Percentiles rank a stretch among this genome's conserved stretches.
phyloP scores from a whole-genome alignment of 768 basidiomycete genomes.

The Ephemerocybe angulata region DNA sequence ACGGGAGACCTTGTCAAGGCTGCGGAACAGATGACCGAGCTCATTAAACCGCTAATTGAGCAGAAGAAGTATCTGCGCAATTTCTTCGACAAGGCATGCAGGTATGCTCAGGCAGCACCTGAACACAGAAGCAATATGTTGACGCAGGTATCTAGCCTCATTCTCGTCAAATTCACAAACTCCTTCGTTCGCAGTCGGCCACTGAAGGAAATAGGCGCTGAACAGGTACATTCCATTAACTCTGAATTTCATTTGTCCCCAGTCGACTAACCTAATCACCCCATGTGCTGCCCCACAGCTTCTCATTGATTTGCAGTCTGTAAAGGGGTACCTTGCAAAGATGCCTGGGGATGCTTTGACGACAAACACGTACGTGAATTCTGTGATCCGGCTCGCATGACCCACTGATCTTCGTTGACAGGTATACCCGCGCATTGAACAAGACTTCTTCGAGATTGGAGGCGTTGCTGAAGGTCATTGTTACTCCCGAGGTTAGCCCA shows the following conservation, averaged over 20 bases:
- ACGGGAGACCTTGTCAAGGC: conserved; percentile 71
- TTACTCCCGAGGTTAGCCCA: conserved; percentile 62
- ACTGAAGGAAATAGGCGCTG: conserved; percentile 88
- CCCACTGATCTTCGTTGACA: conserved; percentile 25
- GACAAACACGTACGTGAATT: conserved; percentile 46
- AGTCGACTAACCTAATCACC: not conserved
- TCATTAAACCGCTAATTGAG: conserved; percentile 78
- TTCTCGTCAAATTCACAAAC: conserved; percentile 86
- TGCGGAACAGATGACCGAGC: conserved; percentile 72
- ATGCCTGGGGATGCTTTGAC: conserved; percentile 71
- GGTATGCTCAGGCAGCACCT: conserved; percentile 42
- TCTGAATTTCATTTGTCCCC: not conserved
- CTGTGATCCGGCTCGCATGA: not conserved
- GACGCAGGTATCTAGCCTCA: conserved; percentile 29
- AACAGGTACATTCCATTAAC: conserved; percentile 56
- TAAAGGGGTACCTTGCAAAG: conserved; percentile 79
- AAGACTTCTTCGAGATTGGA: conserved; percentile 83
- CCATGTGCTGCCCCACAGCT: conserved; percentile 28
- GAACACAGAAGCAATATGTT: not conserved
- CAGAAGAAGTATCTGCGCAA: conserved; percentile 94
- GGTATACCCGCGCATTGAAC: conserved; percentile 78
- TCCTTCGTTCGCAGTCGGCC: conserved; percentile 88
- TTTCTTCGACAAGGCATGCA: conserved; percentile 89
- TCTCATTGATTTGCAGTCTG: conserved; percentile 82
- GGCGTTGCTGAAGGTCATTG: conserved; percentile 90